Evolutionary conservation across 2,329 filamentous ascomycete species (phyloP).

Genomic region (Hypoxylon sp.): DNA sequence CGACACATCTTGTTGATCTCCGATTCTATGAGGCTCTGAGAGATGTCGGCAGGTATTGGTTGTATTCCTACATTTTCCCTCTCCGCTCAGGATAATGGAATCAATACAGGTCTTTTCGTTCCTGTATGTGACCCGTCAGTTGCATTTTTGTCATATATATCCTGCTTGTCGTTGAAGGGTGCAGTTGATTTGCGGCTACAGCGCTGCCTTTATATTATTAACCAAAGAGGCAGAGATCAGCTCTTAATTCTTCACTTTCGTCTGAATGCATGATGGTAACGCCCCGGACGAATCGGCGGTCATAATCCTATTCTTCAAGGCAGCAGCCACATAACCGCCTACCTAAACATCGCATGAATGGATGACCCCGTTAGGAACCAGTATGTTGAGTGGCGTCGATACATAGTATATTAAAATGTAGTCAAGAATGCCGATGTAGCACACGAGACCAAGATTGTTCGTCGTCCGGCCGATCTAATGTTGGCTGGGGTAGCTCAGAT

Average conservation of each 20-base stretch:
- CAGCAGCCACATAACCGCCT: background rate
- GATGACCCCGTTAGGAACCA: background rate
- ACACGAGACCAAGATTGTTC: background rate
- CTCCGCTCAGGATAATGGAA: background rate
- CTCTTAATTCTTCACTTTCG: background rate
- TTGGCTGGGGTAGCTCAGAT: background rate
- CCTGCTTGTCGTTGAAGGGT: background rate
- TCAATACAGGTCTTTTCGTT: background rate
- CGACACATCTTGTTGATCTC: background rate
- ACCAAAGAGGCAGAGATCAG: background rate
- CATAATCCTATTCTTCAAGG: background rate
- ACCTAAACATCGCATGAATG: background rate
- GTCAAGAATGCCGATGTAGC: background rate
- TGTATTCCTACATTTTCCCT: background rate
- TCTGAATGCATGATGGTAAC: background rate
- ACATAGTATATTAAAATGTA: constrained; percentile 7
- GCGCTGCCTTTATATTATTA: background rate
- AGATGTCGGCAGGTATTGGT: background rate
- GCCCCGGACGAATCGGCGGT: background rate
- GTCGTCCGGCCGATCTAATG: background rate
- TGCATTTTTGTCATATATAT: background rate
- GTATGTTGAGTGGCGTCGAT: constrained; percentile 22
- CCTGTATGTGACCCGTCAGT: background rate
- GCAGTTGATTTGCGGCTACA: background rate
- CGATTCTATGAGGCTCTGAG: background rate